Evolutionary conservation across 75 land plant genomes (phyloP).

Genomic region (Sequoia sempervirens): DNA sequence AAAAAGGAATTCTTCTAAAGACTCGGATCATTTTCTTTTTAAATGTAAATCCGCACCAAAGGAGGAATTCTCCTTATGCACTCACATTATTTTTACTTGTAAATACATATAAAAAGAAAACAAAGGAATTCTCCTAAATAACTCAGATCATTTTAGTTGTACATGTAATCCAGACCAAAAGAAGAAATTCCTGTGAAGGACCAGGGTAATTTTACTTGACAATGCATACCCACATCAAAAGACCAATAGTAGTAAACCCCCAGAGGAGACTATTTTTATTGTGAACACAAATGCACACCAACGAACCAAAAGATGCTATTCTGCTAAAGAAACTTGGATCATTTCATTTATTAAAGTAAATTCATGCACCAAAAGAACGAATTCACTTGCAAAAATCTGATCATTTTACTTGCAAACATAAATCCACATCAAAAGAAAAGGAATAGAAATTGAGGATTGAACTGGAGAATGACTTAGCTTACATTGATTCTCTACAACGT

Average conservation of each 20-base stretch:
- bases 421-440: not conserved
- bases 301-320: not conserved
- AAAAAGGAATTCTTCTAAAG: not conserved
- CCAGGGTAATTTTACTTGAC: not conserved
- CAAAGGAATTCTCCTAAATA: not conserved
- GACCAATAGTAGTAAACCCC: not conserved
- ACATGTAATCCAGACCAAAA: not conserved
- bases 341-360: not conserved
- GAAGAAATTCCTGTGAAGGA: not conserved
- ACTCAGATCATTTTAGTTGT: not conserved
- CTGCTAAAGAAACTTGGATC: not conserved
- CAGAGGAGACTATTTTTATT: not conserved
- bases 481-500: slow-evolving; percentile 82
- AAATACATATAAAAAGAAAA: too few species aligned
- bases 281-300: not conserved
- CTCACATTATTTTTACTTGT: not conserved
- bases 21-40: not conserved
- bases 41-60: not conserved
- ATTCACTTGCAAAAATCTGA: not conserved
- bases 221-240: not conserved
- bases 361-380: not conserved
- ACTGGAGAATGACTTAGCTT: slow-evolving; percentile 10
- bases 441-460: not conserved
- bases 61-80: not conserved
- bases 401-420: not conserved